Evolutionary conservation across 2,329 filamentous ascomycete genomes (phyloP).

Genomic region (Colletotrichum orbiculare): DNA sequence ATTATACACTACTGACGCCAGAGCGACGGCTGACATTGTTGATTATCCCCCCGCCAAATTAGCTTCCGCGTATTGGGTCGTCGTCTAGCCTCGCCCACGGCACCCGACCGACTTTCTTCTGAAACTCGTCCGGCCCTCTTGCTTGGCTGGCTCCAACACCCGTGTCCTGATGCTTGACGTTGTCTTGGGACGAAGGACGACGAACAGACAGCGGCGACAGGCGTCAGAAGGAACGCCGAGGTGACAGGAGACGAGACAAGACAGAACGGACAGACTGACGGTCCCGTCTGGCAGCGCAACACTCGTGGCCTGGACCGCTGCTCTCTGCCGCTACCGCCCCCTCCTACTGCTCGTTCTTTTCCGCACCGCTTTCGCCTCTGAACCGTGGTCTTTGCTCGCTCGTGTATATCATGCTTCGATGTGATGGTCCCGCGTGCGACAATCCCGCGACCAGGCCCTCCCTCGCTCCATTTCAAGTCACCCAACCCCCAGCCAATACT

Average conservation of each 20-base stretch:
- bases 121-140: constrained; percentile 28
- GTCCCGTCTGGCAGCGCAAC: constrained; percentile 2
- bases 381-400: neutral
- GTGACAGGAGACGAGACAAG: constrained; percentile 30
- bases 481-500: too few species aligned
- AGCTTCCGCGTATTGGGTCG: neutral
- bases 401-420: neutral
- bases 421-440: too few species aligned
- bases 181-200: constrained; percentile 22
- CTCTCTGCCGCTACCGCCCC: neutral
- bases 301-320: neutral
- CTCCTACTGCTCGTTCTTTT: constrained; percentile 10
- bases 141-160: too few species aligned
- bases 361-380: too few species aligned
- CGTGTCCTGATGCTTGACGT: neutral
- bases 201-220: constrained; percentile 3
- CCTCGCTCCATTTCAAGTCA: too few species aligned
- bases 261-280: constrained; percentile 19
- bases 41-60: too few species aligned
- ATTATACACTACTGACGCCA: too few species aligned
- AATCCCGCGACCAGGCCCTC: too few species aligned
- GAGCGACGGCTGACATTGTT: too few species aligned
- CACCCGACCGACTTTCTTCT: constrained; percentile 30
- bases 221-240: constrained; percentile 17
- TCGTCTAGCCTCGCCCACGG: constrained; percentile 23